A percentile compares a stretch with the other conserved stretches of the same genome.
Conservation (phyloP, 1,284 basidiomycete genomes). For the Coniferiporia weirii region DNA sequence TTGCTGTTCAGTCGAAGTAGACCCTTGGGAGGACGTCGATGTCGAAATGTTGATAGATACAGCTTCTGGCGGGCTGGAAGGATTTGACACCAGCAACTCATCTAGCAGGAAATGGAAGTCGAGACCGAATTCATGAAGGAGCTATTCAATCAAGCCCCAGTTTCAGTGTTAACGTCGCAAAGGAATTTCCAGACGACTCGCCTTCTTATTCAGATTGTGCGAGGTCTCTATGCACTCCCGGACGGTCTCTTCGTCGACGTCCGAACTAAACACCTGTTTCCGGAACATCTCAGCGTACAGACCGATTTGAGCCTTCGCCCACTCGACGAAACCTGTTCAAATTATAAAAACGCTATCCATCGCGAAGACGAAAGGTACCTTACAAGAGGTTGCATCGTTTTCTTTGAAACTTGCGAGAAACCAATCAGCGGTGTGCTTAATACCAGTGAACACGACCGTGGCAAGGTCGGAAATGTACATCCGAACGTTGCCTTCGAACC, state of each 20-base stretch:
- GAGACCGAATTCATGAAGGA: constrained; percentile 86
- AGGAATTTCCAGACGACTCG: constrained; percentile 28
- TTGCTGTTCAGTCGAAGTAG: constrained; percentile 21
- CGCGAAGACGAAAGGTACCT: constrained; percentile 27
- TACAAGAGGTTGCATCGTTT: constrained; percentile 87
- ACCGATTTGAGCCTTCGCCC: constrained; percentile 87
- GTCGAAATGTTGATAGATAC: constrained; percentile 21
- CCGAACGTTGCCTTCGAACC: constrained; percentile 87
- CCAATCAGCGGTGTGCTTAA: constrained; percentile 98
- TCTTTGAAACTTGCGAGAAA: constrained; percentile 94
- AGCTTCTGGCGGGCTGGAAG: constrained; percentile 31
- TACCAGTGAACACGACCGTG: constrained; percentile 80
- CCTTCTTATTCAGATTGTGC: constrained; percentile 75
- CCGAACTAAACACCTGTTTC: constrained; percentile 85
- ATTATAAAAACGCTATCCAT: constrained; percentile 9
- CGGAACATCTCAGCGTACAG: constrained; percentile 82
- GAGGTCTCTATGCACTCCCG: constrained; percentile 77
- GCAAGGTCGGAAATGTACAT: constrained; percentile 79
- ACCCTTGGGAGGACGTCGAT: background rate
- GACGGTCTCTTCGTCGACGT: constrained; percentile 62
- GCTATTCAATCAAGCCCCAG: constrained; percentile 37
- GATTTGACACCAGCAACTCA: constrained; percentile 54
- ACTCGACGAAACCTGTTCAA: constrained; percentile 80
- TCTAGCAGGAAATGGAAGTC: constrained; percentile 87
- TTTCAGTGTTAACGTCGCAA: background rate